Base-by-base conservation (phyloP, 169 alveolate species). In the Plasmodium inui region DNA sequence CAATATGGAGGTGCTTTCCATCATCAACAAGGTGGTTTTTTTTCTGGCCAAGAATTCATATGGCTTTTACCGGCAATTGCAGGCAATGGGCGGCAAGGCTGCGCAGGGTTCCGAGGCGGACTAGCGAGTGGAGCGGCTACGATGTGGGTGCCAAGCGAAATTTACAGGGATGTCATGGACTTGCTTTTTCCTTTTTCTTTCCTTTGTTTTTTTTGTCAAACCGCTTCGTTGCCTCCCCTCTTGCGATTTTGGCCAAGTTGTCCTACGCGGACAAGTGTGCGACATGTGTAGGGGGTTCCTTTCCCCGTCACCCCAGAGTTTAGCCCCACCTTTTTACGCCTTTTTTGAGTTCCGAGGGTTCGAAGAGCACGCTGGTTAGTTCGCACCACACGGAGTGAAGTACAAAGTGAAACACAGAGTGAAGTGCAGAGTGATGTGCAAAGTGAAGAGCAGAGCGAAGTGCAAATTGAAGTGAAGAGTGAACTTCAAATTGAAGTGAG, bases 51-150 rank as follows among this genome's bases (percentile, higher is more conserved):
- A 82, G 74, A 81, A 82, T 72, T 91, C 92, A n/a, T 91, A 70
- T 72, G 67, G 67, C 41, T 44, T 91, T 46, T 91, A 81, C 61
- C 46, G 39, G 46, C 95, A 91, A 28, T 22, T 91, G 83, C 95
- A 91, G 84, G 41, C 70, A 37, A 30, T 82, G 26, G 61, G 84
- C 10, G 26, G 41, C 28, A 71, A 80, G 39, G 53, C 55, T 26
- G 30, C 39, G n/a, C 76, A 67, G 14, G 39, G 12, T 1, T 1
- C 76, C 12, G 5, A 37, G 2, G 82, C 72, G 41, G 89, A 78
- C 17, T 44, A 50, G 28, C 19, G 70, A 2, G 91, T 50, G 61
- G 22, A 50, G 22, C 8, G 61, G 61, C 17, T 10, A 10, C 17
- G 55, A 2, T 44, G 55, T 10, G 2, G 50, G 50, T 41, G 50